These are phyloP conservation scores for Botrytis aclada DNA, from an alignment of 2,329 filamentous ascomycete species.

Conservation along the genomic window DNA sequence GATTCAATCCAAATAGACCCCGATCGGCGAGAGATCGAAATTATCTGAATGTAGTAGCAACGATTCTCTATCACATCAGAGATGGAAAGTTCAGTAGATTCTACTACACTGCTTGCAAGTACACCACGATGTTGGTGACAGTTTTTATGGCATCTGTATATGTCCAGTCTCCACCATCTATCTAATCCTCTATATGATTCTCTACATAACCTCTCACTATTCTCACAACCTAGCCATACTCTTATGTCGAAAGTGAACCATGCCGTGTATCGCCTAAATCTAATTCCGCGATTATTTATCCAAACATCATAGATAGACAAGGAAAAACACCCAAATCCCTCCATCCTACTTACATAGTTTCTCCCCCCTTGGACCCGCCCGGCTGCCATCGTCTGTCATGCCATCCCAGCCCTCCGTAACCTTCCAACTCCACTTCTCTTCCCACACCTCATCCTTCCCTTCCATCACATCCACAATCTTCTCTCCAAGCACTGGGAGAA, in stretches of 20 bases:
- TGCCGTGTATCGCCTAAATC: not conserved
- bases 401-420: constrained; percentile 32
- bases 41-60: not conserved
- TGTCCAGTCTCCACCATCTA: not conserved
- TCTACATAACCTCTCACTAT: not conserved
- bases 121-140: not conserved
- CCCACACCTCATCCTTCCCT: constrained; percentile 42
- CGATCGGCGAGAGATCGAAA: not conserved
- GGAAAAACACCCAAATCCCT: not conserved
- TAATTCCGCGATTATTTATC: not conserved
- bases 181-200: not conserved
- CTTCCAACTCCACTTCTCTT: constrained; percentile 54
- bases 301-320: not conserved
- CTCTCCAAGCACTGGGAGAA: constrained; percentile 48
- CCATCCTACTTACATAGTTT: constrained; percentile 17
- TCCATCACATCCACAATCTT: constrained; percentile 44
- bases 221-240: not conserved
- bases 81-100: not conserved
- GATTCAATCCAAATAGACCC: not conserved
- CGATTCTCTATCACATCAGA: not conserved
- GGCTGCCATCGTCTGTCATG: constrained; percentile 34
- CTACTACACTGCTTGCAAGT: not conserved
- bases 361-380: constrained; percentile 34
- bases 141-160: not conserved
- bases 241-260: not conserved